A percentile compares a stretch with the other conserved stretches of the same genome.
Conservation (phyloP, 2,329 filamentous ascomycete species). For the Clarireedia hainanense region DNA sequence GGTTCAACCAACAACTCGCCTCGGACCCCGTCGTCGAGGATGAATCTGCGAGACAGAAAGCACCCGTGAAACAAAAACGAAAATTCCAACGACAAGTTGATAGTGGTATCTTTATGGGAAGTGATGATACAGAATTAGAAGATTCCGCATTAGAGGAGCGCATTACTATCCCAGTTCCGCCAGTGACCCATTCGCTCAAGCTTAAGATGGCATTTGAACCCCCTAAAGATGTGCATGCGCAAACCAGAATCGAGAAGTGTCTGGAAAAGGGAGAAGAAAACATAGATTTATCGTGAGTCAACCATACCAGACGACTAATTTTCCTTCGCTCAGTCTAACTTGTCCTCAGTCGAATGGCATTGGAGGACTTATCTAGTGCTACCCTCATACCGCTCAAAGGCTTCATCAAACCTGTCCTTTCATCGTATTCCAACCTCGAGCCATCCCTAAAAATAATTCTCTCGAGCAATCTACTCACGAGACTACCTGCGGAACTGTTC, state of each 20-base stretch:
- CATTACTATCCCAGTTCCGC: background rate
- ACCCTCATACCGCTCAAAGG: slow-evolving; percentile 49
- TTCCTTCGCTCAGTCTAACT: slow-evolving; percentile 9
- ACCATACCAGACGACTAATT: background rate
- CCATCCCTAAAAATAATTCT: slow-evolving; percentile 56
- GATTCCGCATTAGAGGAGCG: background rate
- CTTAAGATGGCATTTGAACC: background rate
- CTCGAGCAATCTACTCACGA: slow-evolving; percentile 47
- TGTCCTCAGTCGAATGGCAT: slow-evolving; percentile 23
- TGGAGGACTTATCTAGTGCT: slow-evolving; percentile 47
- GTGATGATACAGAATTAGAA: slow-evolving; percentile 45
- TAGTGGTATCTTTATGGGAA: slow-evolving; percentile 62
- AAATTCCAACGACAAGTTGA: slow-evolving; percentile 53
- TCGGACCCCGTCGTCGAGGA: slow-evolving; percentile 17
- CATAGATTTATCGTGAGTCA: slow-evolving; percentile 53
- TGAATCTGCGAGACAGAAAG: slow-evolving; percentile 1
- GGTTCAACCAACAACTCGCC: slow-evolving; percentile 54
- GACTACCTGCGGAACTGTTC: slow-evolving; percentile 53
- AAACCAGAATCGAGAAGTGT: slow-evolving; percentile 41
- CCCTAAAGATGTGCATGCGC: slow-evolving; percentile 27
- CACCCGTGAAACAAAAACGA: slow-evolving; percentile 34
- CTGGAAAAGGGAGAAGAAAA: slow-evolving; percentile 51
- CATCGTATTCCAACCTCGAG: slow-evolving; percentile 46
- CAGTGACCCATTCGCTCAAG: background rate
- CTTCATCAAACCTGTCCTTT: slow-evolving; percentile 30